Conservation (phyloP, 1,139 yeast genomes). For the Pneumocystis jirovecii region DNA sequence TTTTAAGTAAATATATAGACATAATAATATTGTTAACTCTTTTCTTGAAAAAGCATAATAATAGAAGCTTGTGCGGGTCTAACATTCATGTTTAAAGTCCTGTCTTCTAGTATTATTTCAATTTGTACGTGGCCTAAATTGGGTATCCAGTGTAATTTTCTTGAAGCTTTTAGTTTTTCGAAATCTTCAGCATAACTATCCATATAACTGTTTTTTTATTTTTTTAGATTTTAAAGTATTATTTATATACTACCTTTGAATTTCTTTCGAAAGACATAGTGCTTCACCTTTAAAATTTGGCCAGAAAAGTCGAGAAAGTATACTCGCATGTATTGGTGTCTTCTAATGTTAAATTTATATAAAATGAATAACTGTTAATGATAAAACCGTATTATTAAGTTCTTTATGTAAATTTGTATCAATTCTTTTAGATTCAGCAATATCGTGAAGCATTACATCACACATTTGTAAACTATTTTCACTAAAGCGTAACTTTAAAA, state of each 20-base stretch:
- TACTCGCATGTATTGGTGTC: conserved; percentile 18
- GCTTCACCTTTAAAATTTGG: conserved; percentile 31
- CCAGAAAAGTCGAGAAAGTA: conserved; percentile 36
- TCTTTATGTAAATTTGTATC: conserved; percentile 19
- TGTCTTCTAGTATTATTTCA: conserved; percentile 39
- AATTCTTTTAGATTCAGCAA: conserved; percentile 25
- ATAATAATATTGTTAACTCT: conserved; percentile 1
- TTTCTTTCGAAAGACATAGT: conserved; percentile 34
- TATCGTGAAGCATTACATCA: conserved; percentile 77
- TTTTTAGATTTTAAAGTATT: background rate
- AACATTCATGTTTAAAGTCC: conserved; percentile 32
- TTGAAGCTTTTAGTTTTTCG: conserved; percentile 36
- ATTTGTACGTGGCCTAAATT: conserved; percentile 49
- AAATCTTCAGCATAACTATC: conserved; percentile 33
- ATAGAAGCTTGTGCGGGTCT: conserved; percentile 59
- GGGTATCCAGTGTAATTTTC: conserved; percentile 45
- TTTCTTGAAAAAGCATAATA: conserved; percentile 38
- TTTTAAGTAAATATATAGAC: background rate
- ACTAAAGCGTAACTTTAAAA: conserved; percentile 53
- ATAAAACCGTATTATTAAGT: conserved; percentile 3
- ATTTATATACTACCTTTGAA: conserved; percentile 21
- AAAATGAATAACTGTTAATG: background rate
- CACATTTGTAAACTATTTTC: conserved; percentile 47
- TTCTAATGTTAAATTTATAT: conserved; percentile 1
- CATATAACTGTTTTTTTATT: conserved; percentile 23